Percentiles rank a stretch among this genome's conserved stretches.
These are phyloP conservation scores for Monosporascus cannonballus DNA, from an alignment of 2,329 filamentous ascomycete species.

Conservation along the genomic window DNA sequence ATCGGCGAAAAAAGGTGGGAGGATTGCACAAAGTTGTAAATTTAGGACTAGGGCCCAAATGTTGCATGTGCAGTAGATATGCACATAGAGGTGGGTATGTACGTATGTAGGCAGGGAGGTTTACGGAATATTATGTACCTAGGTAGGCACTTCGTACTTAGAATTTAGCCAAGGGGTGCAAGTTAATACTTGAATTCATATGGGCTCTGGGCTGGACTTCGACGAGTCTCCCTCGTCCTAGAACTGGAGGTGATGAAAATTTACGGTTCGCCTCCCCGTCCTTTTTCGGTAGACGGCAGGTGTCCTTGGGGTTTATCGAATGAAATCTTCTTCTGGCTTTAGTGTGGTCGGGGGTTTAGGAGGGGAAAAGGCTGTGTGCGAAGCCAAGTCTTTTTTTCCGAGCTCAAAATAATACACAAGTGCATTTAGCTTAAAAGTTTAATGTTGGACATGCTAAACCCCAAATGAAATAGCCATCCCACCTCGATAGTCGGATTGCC, in stretches of 20 bases:
- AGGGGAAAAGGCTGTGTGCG: not conserved
- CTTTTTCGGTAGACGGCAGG: not conserved
- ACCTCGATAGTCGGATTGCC: not conserved
- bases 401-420: not conserved
- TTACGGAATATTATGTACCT: not conserved
- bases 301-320: not conserved
- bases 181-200: too few species aligned
- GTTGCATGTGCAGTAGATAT: not conserved
- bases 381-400: not conserved
- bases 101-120: not conserved
- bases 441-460: not conserved
- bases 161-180: too few species aligned
- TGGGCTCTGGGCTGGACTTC: not conserved
- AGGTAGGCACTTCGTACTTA: not conserved
- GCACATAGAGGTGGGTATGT: not conserved
- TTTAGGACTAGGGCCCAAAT: not conserved
- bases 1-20: not conserved
- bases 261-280: not conserved
- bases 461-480: not conserved
- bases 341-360: too few species aligned
- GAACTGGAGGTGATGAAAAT: not conserved
- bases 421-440: not conserved
- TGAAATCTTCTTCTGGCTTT: not conserved
- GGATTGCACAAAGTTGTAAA: not conserved
- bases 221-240: not conserved